Evolutionary conservation across 345 rosid species (phyloP).

Genomic region (Theobroma cacao): DNA sequence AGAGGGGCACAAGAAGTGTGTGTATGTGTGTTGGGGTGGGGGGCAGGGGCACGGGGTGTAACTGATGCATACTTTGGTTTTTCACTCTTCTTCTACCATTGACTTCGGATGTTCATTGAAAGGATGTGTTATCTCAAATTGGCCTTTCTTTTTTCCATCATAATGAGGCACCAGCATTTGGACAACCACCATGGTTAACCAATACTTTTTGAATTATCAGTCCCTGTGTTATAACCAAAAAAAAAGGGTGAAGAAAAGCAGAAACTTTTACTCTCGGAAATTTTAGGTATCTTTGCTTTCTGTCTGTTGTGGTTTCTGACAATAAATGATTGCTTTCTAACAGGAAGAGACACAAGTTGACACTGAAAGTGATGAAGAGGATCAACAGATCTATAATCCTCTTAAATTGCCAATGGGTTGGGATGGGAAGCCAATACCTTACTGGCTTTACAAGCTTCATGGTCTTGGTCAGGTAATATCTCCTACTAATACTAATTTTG

Average conservation of each 20-base stretch:
- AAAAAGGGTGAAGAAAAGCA: not conserved
- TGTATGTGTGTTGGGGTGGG: no score
- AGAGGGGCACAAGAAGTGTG: no score
- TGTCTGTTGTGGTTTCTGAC: conserved; percentile 12
- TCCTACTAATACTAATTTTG: not conserved
- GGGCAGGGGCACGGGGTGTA: no score
- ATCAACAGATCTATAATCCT: conserved; percentile 89
- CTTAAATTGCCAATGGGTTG: conserved; percentile 96
- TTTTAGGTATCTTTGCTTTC: not conserved
- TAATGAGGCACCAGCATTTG: not conserved
- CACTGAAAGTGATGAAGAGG: conserved; percentile 97
- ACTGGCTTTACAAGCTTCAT: conserved; percentile 98
- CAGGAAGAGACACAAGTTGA: conserved; percentile 93
- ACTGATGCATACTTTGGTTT: not conserved
- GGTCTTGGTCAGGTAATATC: conserved; percentile 91
- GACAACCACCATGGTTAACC: not conserved
- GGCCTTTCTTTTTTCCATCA: not conserved
- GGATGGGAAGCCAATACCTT: conserved; percentile 99
- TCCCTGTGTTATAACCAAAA: not conserved
- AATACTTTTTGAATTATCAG: not conserved
- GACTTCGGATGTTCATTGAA: not conserved
- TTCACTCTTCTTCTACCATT: not conserved
- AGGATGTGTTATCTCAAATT: not conserved
- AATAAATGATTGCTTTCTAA: conserved; percentile 10
- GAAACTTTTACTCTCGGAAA: not conserved